Evolutionary conservation across 306 rosid genomes (phyloP).

Genomic region (Fragaria ananassa): DNA sequence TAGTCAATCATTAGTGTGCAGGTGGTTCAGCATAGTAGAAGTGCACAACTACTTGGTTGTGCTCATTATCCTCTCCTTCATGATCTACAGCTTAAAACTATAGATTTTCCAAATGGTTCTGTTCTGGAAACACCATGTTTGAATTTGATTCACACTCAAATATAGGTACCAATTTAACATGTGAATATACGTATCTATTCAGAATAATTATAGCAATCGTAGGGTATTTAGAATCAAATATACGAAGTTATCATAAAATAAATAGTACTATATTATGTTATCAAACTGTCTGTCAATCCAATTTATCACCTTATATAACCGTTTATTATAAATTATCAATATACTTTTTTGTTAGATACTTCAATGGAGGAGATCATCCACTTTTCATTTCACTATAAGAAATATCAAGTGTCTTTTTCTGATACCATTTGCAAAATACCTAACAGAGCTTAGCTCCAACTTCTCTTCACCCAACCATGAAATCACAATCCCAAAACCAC

Average conservation of each 20-base stretch:
- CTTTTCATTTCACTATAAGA: not conserved
- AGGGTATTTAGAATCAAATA: no score
- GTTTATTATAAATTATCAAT: no score
- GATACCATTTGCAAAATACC: not conserved
- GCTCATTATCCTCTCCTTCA: not conserved
- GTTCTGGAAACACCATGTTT: not conserved
- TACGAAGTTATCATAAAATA: no score
- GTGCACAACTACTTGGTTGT: not conserved
- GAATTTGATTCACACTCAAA: not conserved
- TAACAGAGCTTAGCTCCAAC: not conserved
- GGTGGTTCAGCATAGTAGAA: constrained; percentile 12
- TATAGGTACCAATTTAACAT: not conserved
- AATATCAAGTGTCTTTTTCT: not conserved
- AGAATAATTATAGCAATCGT: no score
- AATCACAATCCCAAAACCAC: constrained; percentile 18
- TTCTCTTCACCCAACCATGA: constrained; percentile 26
- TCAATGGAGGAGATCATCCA: not conserved
- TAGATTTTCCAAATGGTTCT: not conserved
- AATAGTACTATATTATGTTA: no score
- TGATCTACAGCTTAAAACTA: not conserved
- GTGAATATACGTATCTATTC: not conserved
- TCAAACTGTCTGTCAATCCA: no score
- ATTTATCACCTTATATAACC: no score
- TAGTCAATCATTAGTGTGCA: constrained; percentile 7
- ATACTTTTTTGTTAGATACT: not conserved